Base-by-base conservation (phyloP, 225 moss, liverwort and hornwort species). In the Marchantia paleacea region DNA sequence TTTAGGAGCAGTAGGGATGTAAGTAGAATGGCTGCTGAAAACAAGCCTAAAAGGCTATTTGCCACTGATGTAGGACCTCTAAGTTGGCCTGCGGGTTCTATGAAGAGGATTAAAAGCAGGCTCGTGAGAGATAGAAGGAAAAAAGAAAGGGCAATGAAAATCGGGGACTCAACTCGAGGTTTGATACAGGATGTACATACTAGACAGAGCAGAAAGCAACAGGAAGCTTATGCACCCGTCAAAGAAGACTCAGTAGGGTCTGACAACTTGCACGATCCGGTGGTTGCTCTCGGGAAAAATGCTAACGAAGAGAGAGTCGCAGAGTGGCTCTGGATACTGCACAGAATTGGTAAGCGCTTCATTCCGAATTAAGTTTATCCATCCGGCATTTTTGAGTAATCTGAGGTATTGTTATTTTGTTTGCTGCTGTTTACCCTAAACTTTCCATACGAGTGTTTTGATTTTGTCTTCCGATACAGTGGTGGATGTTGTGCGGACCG, bases 401-500 rank as follows among this genome's bases (percentile, higher is more conserved):
- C n/a, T n/a, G n/a, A n/a, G n/a, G n/a, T 48, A 39, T 3, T 8
- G 48, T 39, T 0, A 70, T 48, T 39, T 50, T 14, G 47, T 39
- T 14, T 71, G 48, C 14, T 49, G 20, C 47, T n/a, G n/a, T n/a
- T n/a, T n/a, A n/a, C n/a, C n/a, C n/a, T n/a, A 49, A 22, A 50
- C 49, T 39, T 71, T 30, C 22, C 49, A 20, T 7, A 6, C 30
- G 1, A 25, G 28, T 69, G 8, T 10, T 28, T 31, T 53, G 25
- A 24, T 13, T 50, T 55, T 4, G 6, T 72, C 20, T 28, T 29
- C 26, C 52, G 49, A 65, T 20, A 15, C 90, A 92, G 92, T 92
- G 14, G 91, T 95, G 24, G 95, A 96, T 75, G 95, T 96, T 65
- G 92, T 96, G 54, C 91, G 95, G 73, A 96, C 95, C 62, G 95